Evolutionary conservation across 345 rosid species (phyloP).

Genomic region (Brassica carinata): DNA sequence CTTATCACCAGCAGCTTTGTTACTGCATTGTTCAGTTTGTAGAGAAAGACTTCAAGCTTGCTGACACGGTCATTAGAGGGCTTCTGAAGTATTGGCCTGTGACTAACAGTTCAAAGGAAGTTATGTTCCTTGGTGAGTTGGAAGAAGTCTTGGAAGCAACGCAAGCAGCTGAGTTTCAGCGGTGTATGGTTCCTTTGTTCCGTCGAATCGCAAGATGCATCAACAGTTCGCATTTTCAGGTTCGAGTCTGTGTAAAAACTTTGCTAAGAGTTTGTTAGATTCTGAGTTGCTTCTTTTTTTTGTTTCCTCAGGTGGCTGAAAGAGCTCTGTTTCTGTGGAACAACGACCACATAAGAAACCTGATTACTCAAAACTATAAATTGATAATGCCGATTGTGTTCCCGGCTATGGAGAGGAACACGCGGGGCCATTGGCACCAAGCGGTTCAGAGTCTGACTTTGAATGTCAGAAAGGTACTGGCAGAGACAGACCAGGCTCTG

Average conservation of each 20-base stretch:
- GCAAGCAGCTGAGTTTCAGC: slow-evolving; percentile 79
- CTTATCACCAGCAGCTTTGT: slow-evolving; percentile 78
- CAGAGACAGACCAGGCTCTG: slow-evolving; percentile 56
- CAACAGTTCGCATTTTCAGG: slow-evolving; percentile 87
- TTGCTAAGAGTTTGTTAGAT: slow-evolving; percentile 6
- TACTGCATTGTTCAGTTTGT: slow-evolving; percentile 81
- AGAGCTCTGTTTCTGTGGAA: slow-evolving; percentile 66
- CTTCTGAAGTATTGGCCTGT: slow-evolving; percentile 77
- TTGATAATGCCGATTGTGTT: slow-evolving; percentile 60
- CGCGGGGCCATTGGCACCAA: slow-evolving; percentile 60
- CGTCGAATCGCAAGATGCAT: slow-evolving; percentile 63
- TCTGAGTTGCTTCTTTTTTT: neutral
- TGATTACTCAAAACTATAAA: slow-evolving; percentile 49
- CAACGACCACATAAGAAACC: slow-evolving; percentile 61
- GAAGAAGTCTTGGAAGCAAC: slow-evolving; percentile 86
- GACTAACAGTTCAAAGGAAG: slow-evolving; percentile 78
- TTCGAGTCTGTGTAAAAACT: slow-evolving; percentile 13
- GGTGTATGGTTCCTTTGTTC: slow-evolving; percentile 74
- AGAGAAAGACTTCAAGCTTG: slow-evolving; percentile 82
- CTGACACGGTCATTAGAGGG: slow-evolving; percentile 73
- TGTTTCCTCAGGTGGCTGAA: slow-evolving; percentile 56
- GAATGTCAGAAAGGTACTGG: slow-evolving; percentile 59
- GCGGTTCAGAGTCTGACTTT: slow-evolving; percentile 67
- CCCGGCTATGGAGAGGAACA: slow-evolving; percentile 63
- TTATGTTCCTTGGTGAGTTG: slow-evolving; percentile 81